A percentile compares a stretch with the other conserved stretches of the same genome.
These are phyloP conservation scores for Mycosphaerella sp. DNA, from an alignment of 2,329 filamentous ascomycete species.

Conservation along the genomic window DNA sequence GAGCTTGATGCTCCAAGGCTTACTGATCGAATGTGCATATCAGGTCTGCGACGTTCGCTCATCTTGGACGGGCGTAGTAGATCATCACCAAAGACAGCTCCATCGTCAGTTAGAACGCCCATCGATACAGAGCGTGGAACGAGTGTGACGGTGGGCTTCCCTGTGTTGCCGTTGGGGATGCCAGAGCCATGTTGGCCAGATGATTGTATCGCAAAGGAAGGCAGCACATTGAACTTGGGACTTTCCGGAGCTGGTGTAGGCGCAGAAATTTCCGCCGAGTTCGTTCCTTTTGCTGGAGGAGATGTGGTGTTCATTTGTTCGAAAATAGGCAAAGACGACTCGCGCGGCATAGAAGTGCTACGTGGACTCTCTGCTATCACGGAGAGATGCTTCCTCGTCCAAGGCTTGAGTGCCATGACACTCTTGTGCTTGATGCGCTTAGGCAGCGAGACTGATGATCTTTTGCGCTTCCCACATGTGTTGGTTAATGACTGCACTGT, in stretches of 20 bases:
- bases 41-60: constrained; percentile 17
- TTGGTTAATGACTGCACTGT: constrained; percentile 19
- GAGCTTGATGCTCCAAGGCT: constrained; percentile 35
- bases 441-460: constrained; percentile 23
- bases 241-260: constrained; percentile 18
- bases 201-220: constrained; percentile 29
- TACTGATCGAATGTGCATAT: constrained; percentile 29
- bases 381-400: constrained; percentile 29
- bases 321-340: constrained; percentile 5
- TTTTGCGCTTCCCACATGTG: constrained; percentile 18
- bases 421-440: constrained; percentile 20
- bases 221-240: constrained; percentile 24
- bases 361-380: constrained; percentile 38
- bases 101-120: constrained; percentile 23
- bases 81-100: constrained; percentile 15
- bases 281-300: neutral
- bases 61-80: constrained; percentile 6
- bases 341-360: constrained; percentile 22
- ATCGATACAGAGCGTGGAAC: constrained; percentile 27
- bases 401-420: constrained; percentile 21
- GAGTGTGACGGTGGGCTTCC: constrained; percentile 7
- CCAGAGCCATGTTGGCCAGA: constrained; percentile 24
- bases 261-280: neutral
- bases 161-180: constrained; percentile 19
- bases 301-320: constrained; percentile 3